Conservation (phyloP, 257 asterid species). For the Fraxinus quadrangulata region DNA sequence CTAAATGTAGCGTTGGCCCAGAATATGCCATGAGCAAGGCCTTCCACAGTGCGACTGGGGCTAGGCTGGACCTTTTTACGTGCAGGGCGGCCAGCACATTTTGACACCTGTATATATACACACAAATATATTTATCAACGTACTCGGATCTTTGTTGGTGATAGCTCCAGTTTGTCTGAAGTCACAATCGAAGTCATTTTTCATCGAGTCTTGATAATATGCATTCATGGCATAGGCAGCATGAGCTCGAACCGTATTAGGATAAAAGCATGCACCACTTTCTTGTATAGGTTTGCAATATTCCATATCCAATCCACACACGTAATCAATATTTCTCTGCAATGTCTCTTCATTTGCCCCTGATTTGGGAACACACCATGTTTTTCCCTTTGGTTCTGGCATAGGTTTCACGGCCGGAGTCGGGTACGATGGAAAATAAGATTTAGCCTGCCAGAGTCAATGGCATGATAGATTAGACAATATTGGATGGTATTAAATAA, state of each 20-base stretch:
- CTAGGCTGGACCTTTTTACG: neutral
- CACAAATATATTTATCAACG: neutral
- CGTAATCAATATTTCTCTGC: conserved; percentile 47
- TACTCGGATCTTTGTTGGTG: conserved; percentile 46
- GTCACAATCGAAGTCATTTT: conserved; percentile 41
- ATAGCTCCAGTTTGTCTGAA: conserved; percentile 37
- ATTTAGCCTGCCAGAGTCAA: conserved; percentile 43
- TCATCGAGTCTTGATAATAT: conserved; percentile 35
- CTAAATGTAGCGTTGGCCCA: neutral
- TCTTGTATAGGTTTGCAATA: conserved; percentile 41
- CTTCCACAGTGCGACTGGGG: neutral
- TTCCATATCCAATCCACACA: conserved; percentile 41
- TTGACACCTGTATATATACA: neutral
- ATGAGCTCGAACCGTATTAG: conserved; percentile 45
- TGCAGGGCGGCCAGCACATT: neutral
- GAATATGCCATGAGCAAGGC: neutral
- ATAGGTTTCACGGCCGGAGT: conserved; percentile 23
- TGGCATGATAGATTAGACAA: neutral
- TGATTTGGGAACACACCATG: conserved; percentile 46
- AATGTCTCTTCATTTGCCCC: conserved; percentile 36
- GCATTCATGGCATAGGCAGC: conserved; percentile 54
- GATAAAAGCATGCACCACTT: conserved; percentile 41
- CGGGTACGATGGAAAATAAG: conserved; percentile 28
- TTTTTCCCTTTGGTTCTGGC: conserved; percentile 26
- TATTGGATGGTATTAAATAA: too few species aligned